phyloP scores from a whole-genome alignment of 1,139 yeast genomes.

The Schizosaccharomyces versatilis region DNA sequence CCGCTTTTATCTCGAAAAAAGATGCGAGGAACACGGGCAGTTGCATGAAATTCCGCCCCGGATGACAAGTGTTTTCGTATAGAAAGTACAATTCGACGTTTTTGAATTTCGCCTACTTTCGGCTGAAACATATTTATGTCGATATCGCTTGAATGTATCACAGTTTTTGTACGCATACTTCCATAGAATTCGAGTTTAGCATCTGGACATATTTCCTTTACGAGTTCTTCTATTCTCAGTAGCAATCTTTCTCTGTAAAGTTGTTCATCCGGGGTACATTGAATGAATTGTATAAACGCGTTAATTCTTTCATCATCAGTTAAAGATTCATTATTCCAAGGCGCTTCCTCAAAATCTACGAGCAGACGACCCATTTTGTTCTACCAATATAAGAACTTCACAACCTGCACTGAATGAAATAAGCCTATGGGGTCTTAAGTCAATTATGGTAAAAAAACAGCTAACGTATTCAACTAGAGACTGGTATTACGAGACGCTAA shows the following conservation, averaged over 20 bases:
- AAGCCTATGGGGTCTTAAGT: too few species aligned
- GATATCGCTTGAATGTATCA: neutral
- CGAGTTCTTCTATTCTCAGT: neutral
- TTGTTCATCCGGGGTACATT: neutral
- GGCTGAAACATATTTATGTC: neutral
- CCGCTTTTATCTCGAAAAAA: neutral
- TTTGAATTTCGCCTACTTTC: neutral
- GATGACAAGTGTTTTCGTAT: neutral
- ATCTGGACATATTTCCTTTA: neutral
- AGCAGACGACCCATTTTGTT: neutral
- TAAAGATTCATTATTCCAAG: neutral
- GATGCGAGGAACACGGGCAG: slow-evolving; percentile 1
- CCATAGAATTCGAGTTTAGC: neutral
- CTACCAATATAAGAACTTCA: too few species aligned
- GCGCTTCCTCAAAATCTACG: neutral
- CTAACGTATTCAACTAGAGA: too few species aligned
- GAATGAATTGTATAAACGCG: neutral
- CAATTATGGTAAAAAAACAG: too few species aligned
- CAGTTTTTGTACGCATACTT: neutral
- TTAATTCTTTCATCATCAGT: neutral
- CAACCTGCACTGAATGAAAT: too few species aligned
- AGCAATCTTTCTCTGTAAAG: neutral
- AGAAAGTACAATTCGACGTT: neutral
- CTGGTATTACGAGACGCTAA: too few species aligned
- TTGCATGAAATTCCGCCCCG: neutral